phyloP scores from a whole-genome alignment of 2,329 filamentous ascomycete species.

The Aspergillus pseudotamarii region DNA sequence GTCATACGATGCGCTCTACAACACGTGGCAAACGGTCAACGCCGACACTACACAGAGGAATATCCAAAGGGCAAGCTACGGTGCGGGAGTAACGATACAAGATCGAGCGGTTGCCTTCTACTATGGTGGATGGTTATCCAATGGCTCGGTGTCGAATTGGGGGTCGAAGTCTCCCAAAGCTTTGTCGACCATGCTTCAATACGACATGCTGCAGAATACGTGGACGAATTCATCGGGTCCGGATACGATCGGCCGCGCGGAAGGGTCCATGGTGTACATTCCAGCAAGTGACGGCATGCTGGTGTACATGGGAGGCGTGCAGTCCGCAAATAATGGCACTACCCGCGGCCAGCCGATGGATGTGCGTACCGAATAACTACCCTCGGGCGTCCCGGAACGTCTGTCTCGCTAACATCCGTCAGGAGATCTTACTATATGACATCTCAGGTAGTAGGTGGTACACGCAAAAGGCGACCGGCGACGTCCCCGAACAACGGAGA shows the following conservation, averaged over 20 bases:
- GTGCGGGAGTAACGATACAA: background rate
- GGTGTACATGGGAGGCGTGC: slow-evolving; percentile 8
- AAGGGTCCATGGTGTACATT: slow-evolving; percentile 11
- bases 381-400: too few species aligned
- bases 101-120: slow-evolving; percentile 5
- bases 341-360: slow-evolving; percentile 1
- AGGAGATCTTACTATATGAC: slow-evolving; percentile 11
- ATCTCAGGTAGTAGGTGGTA: slow-evolving; percentile 11
- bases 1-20: slow-evolving; percentile 3
- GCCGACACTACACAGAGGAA: background rate
- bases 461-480: slow-evolving; percentile 11
- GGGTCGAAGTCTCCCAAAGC: background rate
- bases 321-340: background rate
- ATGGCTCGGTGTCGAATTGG: slow-evolving; percentile 1
- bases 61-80: slow-evolving; percentile 6
- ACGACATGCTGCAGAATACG: slow-evolving; percentile 8
- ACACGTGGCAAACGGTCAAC: background rate
- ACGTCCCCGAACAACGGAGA: slow-evolving; percentile 3
- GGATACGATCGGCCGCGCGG: slow-evolving; percentile 9
- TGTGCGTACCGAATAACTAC: background rate
- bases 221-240: slow-evolving; percentile 11
- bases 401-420: background rate
- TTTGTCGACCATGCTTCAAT: slow-evolving; percentile 4
- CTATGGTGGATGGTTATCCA: slow-evolving; percentile 10
- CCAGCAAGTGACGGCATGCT: slow-evolving; percentile 13